Evolutionary conservation across 2,329 filamentous ascomycete genomes (phyloP), one percentile per base, ranked within the genome.

Genomic region (Cordyceps javanica): DNA sequence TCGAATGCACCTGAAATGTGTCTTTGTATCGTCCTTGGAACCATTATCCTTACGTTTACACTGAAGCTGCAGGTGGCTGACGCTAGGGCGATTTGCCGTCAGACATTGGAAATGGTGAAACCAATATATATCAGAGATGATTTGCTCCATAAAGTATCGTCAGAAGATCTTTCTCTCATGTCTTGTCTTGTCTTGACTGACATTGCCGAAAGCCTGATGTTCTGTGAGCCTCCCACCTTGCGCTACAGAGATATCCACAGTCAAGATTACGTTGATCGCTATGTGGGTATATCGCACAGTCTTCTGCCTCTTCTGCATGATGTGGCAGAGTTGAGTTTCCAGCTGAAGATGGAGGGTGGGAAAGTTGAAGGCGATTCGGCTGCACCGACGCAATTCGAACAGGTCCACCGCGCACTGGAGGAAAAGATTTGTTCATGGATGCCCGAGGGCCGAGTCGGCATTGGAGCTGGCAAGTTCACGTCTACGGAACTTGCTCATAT

Each of bases 221-320:
- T 50, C 14, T 61, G 63, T 6, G 58, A 59, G 5, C 46, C 61
- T 5, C 67, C 67, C 1, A 63, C 66, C 0, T 50, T 68, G 30
- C 62, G 63, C 19, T 63, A 62, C 46, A 59, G 60, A 5, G 52
- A 55, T 6, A 50, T 60, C 0, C 44, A 30, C 3, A 60, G 26
- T 2, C 38, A 59, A 1, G 45, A 57, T 5, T 50, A 62, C 41
- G 62, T 66, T 2, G 67, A 70, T 46, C 65, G 65, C 4, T 67
- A 64, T 45, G 49, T 66, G 1, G 68, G 68, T 1, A 44, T 69
- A 1, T 65, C 61, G 34, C 58, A 53, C 41, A 61, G 63, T 0
- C 36, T 70, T 5, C 55, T 69, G 6, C 65, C 64, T n/a, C 54
- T 62, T 7, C 36, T 68, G 1, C 62, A 68, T 52, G 64, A 69